Base-by-base conservation (phyloP, 805 yeast genomes). In the Candida golubevii region DNA sequence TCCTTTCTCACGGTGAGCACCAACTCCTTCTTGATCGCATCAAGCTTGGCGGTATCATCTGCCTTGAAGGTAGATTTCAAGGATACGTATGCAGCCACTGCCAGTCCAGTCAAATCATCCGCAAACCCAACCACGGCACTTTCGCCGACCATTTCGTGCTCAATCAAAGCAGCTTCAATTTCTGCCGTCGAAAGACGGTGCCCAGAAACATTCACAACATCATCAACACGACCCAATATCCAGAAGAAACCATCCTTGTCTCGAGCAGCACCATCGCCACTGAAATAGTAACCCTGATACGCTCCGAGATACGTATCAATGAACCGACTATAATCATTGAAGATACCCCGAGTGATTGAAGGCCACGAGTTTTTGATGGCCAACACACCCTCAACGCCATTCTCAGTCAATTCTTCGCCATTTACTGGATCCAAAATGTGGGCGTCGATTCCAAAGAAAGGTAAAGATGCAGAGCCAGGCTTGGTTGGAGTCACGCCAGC, bases 201-300 rank as follows among this genome's bases (percentile, higher is more conserved):
- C 55, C 99, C 99, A 42, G 95, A 84, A 33, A 93, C 98, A 62
- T 93, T 93, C 55, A 91, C 99, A 47, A 93, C 98, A 60, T 93
- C 99, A 66, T 93, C 98, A 52, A 93, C 97, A 69, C 99, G 85
- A 59, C 99, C 99, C 67, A 91, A 80, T 65, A 93, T 91, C 97
- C 98, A 93, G 74, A 82, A 88, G 76, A 83, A 93, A 40, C 98
- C 98, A 61, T 93, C 98, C 50, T 80, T 80, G 66, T 93, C 99
- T 64, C 97, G 82, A 36, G 95, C 98, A 43, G 97, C 98, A 71
- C 98, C 98, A 65, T 91, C 99, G 59, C 99, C 99, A 10, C 97
- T 86, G 76, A 93, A 93, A 73, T 89, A 93, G 71, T 78, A 81
- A 47, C 96, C 95, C 47, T 91, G 88, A 73, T 91, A 93, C 41